Percentiles rank a stretch among this genome's conserved stretches.
phyloP scores from a whole-genome alignment of 2,329 filamentous ascomycete genomes.

The Trichoderma sp. region DNA sequence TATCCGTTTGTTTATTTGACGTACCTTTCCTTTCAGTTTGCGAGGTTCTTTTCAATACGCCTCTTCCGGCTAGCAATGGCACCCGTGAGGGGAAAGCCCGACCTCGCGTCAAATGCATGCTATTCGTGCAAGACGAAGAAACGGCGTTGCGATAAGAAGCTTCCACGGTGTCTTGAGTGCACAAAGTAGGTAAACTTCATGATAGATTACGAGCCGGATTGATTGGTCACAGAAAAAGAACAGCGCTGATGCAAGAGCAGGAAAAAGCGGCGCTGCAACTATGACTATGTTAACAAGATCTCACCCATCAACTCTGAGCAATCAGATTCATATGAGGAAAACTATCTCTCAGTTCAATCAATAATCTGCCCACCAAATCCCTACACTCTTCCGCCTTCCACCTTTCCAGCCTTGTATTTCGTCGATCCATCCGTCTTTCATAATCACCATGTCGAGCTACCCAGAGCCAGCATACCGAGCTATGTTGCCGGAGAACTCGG shows the following conservation, averaged over 20 bases:
- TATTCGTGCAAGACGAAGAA: background rate
- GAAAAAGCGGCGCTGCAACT: background rate
- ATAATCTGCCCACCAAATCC: background rate
- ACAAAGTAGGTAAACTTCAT: background rate
- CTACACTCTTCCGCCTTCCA: background rate
- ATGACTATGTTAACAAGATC: background rate
- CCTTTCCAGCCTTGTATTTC: background rate
- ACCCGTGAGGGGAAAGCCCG: background rate
- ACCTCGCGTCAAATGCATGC: background rate
- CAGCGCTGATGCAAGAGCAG: background rate
- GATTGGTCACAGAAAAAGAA: background rate
- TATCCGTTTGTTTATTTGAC: background rate
- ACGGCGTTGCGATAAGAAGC: conserved; percentile 2
- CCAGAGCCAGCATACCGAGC: background rate
- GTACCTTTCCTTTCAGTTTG: background rate
- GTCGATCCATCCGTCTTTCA: conserved; percentile 5
- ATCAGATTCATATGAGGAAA: background rate
- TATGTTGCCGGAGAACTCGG: background rate
- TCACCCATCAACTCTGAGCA: background rate
- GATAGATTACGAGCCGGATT: background rate
- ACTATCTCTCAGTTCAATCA: background rate
- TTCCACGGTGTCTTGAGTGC: background rate
- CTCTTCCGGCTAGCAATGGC: background rate
- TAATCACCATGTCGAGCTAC: background rate
- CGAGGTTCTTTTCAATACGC: background rate